phyloP scores from a whole-genome alignment of 176 grass and related monocot genomes.

The Eremochloa ophiuroides region DNA sequence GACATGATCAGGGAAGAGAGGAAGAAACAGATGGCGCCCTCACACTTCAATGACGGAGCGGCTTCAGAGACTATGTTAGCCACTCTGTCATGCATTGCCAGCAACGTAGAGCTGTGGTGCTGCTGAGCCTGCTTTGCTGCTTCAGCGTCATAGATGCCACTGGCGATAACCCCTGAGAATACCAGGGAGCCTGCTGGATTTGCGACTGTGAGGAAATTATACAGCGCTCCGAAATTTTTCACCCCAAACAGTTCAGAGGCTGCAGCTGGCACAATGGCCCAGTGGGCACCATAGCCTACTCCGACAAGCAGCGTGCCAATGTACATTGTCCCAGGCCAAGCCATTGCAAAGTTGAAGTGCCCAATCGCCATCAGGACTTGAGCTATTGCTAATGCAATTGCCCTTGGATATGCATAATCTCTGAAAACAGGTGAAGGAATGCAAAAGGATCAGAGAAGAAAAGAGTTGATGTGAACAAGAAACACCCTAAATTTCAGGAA shows the following conservation, averaged over 20 bases:
- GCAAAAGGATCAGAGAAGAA: neutral
- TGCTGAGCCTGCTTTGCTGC: constrained; percentile 67
- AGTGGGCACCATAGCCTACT: constrained; percentile 56
- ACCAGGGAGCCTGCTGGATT: constrained; percentile 84
- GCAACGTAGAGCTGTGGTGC: constrained; percentile 28
- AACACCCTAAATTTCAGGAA: neutral
- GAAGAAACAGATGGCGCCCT: constrained; percentile 79
- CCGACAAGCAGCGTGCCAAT: constrained; percentile 48
- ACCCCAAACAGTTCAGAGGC: constrained; percentile 66
- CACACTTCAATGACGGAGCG: constrained; percentile 49
- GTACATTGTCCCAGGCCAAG: constrained; percentile 57
- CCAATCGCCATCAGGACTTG: constrained; percentile 77
- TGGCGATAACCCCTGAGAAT: constrained; percentile 90
- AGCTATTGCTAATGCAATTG: constrained; percentile 63
- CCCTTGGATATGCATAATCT: constrained; percentile 80
- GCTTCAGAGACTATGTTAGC: constrained; percentile 25
- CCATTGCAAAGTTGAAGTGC: constrained; percentile 84
- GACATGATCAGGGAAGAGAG: constrained; percentile 85
- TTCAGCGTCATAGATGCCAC: constrained; percentile 82
- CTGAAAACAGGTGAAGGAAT: constrained; percentile 25
- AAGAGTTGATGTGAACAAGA: neutral
- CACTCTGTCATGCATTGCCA: constrained; percentile 13
- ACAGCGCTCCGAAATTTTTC: constrained; percentile 63
- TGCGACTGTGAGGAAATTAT: constrained; percentile 59
- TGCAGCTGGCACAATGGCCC: constrained; percentile 57